These are phyloP conservation scores for Globisporangium nodosum DNA, from an alignment of 352 stramenopile genomes.

Conservation along the genomic window DNA sequence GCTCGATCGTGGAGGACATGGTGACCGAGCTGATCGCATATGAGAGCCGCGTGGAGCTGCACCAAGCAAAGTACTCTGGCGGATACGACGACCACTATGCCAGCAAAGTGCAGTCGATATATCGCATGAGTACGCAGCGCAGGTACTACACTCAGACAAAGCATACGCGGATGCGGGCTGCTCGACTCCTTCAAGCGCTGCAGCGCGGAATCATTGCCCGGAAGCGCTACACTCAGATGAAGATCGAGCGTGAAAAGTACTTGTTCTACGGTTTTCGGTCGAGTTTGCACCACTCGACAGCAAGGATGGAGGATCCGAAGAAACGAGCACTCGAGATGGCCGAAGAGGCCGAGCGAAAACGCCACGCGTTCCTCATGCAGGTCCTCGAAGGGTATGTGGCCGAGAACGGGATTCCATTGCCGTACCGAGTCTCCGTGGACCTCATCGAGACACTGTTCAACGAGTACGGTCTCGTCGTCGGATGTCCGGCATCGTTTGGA, in stretches of 20 bases:
- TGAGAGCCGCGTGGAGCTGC: slow-evolving; percentile 51
- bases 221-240: slow-evolving; percentile 45
- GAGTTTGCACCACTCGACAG: slow-evolving; percentile 38
- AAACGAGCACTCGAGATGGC: slow-evolving; percentile 28
- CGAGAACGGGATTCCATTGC: slow-evolving; percentile 28
- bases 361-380: slow-evolving; percentile 66
- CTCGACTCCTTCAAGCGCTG: slow-evolving; percentile 55
- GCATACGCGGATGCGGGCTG: slow-evolving; percentile 41
- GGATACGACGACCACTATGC: slow-evolving; percentile 61
- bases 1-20: slow-evolving; percentile 56
- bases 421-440: slow-evolving; percentile 28
- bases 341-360: slow-evolving; percentile 29
- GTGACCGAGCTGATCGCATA: slow-evolving; percentile 41
- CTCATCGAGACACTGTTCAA: slow-evolving; percentile 42
- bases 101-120: slow-evolving; percentile 64
- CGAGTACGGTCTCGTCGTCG: slow-evolving; percentile 59
- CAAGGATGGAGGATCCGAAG: slow-evolving; percentile 36
- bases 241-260: slow-evolving; percentile 51
- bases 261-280: slow-evolving; percentile 66
- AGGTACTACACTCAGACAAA: slow-evolving; percentile 40
- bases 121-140: slow-evolving; percentile 65
- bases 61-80: slow-evolving; percentile 49
- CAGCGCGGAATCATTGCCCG: slow-evolving; percentile 60
- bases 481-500: slow-evolving; percentile 42
- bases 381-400: slow-evolving; percentile 48